phyloP scores from a whole-genome alignment of 805 yeast species.

The Barnettozyma sp. region DNA sequence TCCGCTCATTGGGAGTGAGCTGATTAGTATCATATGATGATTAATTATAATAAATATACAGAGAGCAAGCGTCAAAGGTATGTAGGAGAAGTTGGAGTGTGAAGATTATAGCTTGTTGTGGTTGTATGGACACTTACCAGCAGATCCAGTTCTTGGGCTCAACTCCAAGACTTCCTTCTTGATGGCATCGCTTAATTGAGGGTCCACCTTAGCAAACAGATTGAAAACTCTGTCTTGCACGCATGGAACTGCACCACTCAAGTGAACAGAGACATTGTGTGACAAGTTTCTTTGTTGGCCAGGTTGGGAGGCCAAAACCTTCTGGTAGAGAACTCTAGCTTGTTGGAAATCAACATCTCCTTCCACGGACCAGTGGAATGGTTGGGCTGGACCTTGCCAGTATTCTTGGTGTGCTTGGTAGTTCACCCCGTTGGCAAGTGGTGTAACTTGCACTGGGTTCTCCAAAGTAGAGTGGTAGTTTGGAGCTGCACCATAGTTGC shows the following conservation, averaged over 20 bases:
- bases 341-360: conserved; percentile 72
- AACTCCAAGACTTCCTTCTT: conserved; percentile 53
- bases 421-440: conserved; percentile 19
- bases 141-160: conserved; percentile 17
- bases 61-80: too few relatives aligned
- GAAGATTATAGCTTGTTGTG: conserved; percentile 19
- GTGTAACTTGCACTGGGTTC: conserved; percentile 25
- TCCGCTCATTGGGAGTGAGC: too few relatives aligned
- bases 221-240: conserved; percentile 76
- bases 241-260: conserved; percentile 55
- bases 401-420: conserved; percentile 65
- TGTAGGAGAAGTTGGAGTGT: too few relatives aligned
- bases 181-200: conserved; percentile 59
- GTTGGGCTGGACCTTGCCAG: conserved; percentile 77
- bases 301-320: conserved; percentile 63
- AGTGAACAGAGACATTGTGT: conserved; percentile 78
- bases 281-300: conserved; percentile 83
- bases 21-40: too few relatives aligned
- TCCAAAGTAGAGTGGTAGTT: conserved; percentile 57
- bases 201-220: conserved; percentile 67
- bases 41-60: too few relatives aligned
- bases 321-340: conserved; percentile 62
- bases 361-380: conserved; percentile 76
- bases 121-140: conserved; percentile 20
- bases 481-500: conserved; percentile 72